Evolutionary conservation across 495 filamentous ascomycete genomes (phyloP).

Genomic region (Aspergillus ostianus): DNA sequence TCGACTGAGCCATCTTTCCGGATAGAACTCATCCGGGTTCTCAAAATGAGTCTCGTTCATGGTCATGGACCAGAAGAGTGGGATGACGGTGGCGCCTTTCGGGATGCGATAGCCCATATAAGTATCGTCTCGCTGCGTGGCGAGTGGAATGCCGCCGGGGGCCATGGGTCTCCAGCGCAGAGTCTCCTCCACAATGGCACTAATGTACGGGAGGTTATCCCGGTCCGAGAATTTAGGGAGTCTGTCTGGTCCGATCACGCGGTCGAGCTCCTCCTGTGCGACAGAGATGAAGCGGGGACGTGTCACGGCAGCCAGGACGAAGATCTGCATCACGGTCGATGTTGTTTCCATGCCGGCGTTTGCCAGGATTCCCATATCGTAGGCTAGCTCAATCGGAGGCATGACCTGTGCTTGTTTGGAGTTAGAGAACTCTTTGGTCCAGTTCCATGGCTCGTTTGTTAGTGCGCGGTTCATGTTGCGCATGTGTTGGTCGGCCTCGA

Average conservation of each 20-base stretch:
- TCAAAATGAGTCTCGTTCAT: slow-evolving; percentile 34
- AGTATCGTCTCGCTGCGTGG: slow-evolving; percentile 48
- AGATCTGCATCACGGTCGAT: slow-evolving; percentile 30
- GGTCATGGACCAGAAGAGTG: slow-evolving; percentile 45
- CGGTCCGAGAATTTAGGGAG: slow-evolving; percentile 21
- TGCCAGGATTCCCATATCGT: slow-evolving; percentile 35
- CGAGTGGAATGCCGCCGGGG: slow-evolving; percentile 50
- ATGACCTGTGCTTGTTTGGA: slow-evolving; percentile 15
- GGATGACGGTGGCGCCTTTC: slow-evolving; percentile 41
- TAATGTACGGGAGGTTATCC: slow-evolving; percentile 30
- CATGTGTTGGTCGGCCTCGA: slow-evolving; percentile 16
- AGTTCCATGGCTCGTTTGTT: slow-evolving; percentile 23
- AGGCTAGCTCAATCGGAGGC: slow-evolving; percentile 28
- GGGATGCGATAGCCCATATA: slow-evolving; percentile 52
- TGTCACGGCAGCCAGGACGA: slow-evolving; percentile 34
- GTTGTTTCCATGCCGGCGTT: slow-evolving; percentile 41
- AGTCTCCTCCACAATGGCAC: slow-evolving; percentile 34
- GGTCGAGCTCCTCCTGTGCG: slow-evolving; percentile 48
- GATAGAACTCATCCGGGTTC: slow-evolving; percentile 38
- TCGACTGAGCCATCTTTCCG: slow-evolving; percentile 45
- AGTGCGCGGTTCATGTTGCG: slow-evolving; percentile 13
- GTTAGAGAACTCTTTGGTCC: slow-evolving; percentile 18
- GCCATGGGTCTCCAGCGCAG: slow-evolving; percentile 36
- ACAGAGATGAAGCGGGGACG: slow-evolving; percentile 39
- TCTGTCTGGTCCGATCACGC: slow-evolving; percentile 21